Percentiles rank a stretch among this genome's conserved stretches.
Conservation (phyloP, 345 rosid genomes). For the Abelmoschus esculentus region DNA sequence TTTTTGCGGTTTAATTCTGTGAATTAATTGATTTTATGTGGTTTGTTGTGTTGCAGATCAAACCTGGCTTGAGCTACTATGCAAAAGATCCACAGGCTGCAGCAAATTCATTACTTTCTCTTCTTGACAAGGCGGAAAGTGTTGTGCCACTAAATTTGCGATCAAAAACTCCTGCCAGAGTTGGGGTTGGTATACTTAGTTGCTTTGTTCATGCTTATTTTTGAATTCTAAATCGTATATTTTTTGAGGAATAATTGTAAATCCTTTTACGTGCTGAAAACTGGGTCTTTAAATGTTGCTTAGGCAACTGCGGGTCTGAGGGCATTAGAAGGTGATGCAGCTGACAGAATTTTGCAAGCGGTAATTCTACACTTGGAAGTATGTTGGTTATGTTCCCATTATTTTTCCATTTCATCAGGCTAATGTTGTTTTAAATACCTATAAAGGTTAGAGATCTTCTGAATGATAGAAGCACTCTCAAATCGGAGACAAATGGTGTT, state of each 20-base stretch:
- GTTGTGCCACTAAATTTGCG: constrained; percentile 76
- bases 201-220: not conserved
- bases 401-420: constrained; percentile 1
- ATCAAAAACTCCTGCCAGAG: constrained; percentile 88
- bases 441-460: constrained; percentile 76
- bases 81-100: constrained; percentile 68
- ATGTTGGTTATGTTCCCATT: constrained; percentile 11
- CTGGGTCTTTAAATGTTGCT: constrained; percentile 6
- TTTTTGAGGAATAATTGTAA: not conserved
- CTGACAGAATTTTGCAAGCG: constrained; percentile 79
- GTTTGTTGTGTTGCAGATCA: constrained; percentile 36
- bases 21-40: constrained; percentile 17
- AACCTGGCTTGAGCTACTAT: constrained; percentile 82
- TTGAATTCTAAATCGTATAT: not conserved
- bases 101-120: constrained; percentile 53
- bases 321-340: constrained; percentile 65
- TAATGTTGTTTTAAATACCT: constrained; percentile 12
- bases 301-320: constrained; percentile 99
- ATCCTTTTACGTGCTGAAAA: constrained; percentile 5
- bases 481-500: constrained; percentile 53
- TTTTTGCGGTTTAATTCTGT: not conserved
- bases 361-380: constrained; percentile 28
- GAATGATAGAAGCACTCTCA: constrained; percentile 67
- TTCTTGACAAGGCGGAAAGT: constrained; percentile 80
- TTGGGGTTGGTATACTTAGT: constrained; percentile 57